These are phyloP conservation scores for Lizanozyma gosingica DNA, from an alignment of 1,139 yeast genomes.

Conservation along the genomic window DNA sequence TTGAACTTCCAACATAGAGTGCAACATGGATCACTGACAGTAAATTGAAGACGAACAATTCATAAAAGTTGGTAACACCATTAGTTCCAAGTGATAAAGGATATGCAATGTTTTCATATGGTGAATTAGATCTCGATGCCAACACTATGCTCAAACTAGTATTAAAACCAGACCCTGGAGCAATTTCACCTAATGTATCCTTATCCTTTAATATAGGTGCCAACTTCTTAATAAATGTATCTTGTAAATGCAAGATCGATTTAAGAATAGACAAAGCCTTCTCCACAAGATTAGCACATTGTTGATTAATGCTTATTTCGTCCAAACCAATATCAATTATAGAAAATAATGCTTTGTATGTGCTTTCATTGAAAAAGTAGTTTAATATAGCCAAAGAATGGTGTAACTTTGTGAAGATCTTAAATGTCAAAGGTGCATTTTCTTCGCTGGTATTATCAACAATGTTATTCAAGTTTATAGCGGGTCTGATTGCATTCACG, in stretches of 20 bases:
- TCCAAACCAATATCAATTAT: conserved; percentile 50
- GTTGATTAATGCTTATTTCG: conserved; percentile 28
- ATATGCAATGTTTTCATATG: conserved; percentile 7
- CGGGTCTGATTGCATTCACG: conserved; percentile 18
- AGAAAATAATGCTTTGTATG: conserved; percentile 46
- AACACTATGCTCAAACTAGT: conserved; percentile 22
- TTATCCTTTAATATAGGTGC: conserved; percentile 21
- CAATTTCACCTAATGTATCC: conserved; percentile 4
- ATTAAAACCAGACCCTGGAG: conserved; percentile 12
- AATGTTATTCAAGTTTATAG: conserved; percentile 40
- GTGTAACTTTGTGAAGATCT: conserved; percentile 41
- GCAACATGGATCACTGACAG: conserved; percentile 64
- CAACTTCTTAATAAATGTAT: conserved; percentile 20
- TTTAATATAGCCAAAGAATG: conserved; percentile 63
- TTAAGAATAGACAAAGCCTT: conserved; percentile 30
- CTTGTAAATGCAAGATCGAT: conserved; percentile 46
- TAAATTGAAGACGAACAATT: conserved; percentile 60
- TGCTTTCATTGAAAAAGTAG: conserved; percentile 50
- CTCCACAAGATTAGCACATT: conserved; percentile 12
- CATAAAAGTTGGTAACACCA: conserved; percentile 58
- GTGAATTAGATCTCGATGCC: conserved; percentile 2
- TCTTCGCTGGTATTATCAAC: conserved; percentile 19
- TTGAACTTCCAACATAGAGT: conserved; percentile 55
- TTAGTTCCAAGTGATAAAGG: conserved; percentile 51
- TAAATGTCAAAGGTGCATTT: conserved; percentile 5